A percentile compares a stretch with the other conserved stretches of the same genome.
These are phyloP conservation scores for Rhodotorula sp. DNA, from an alignment of 1,284 basidiomycete genomes.

Conservation along the genomic window DNA sequence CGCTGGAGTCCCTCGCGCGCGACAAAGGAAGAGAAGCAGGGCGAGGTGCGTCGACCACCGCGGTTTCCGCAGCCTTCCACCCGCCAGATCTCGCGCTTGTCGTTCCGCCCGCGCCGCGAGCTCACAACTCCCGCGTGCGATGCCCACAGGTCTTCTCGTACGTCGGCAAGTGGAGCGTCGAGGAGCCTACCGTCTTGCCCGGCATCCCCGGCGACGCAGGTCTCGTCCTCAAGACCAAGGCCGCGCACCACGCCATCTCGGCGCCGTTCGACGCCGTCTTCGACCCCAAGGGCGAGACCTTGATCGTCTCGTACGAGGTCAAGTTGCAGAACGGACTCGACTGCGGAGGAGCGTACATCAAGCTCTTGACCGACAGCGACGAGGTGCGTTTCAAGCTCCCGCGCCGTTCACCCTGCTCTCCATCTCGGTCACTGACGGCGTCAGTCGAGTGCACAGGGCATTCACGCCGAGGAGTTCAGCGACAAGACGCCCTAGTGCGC, in stretches of 20 bases:
- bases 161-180: conserved; percentile 95
- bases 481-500: conserved; percentile 97
- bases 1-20: conserved; percentile 95
- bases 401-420: not conserved
- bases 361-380: conserved; percentile 66
- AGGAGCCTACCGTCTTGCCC: conserved; percentile 74
- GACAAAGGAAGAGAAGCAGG: conserved; percentile 92
- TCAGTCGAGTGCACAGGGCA: conserved; percentile 58
- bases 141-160: conserved; percentile 67
- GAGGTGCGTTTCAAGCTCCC: conserved; percentile 35
- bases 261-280: conserved; percentile 77
- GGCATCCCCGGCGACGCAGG: conserved; percentile 49
- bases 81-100: not conserved
- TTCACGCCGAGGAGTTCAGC: conserved; percentile 90
- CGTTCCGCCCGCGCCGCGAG: not conserved
- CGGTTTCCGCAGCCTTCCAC: conserved; percentile 3
- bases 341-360: conserved; percentile 98
- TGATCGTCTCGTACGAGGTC: conserved; percentile 98
- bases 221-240: conserved; percentile 65
- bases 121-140: not conserved
- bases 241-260: conserved; percentile 95
- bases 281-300: conserved; percentile 79
- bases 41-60: conserved; percentile 63
- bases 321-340: conserved; percentile 99
- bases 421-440: not conserved